Conservation (phyloP, 129 eudicot genomes). For the Flaveria robusta region DNA sequence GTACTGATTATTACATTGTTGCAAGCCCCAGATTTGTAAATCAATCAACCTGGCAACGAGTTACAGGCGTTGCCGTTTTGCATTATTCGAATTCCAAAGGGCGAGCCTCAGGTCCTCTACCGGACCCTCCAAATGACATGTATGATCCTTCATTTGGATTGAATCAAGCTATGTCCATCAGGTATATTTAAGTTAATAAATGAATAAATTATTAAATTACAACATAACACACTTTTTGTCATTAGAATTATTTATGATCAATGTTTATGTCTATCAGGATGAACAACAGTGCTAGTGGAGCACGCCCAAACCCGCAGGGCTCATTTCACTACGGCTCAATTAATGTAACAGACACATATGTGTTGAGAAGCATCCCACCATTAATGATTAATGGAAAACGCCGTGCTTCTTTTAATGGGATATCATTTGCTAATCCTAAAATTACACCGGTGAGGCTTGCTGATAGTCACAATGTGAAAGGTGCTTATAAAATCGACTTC, state of each 20-base stretch:
- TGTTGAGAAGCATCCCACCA: constrained; percentile 64
- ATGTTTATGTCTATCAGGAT: constrained; percentile 47
- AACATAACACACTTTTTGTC: neutral
- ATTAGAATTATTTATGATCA: constrained; percentile 7
- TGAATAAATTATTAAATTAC: neutral
- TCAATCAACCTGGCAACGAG: constrained; percentile 74
- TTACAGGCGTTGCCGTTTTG: constrained; percentile 85
- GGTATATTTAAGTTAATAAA: constrained; percentile 39
- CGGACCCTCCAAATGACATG: constrained; percentile 75
- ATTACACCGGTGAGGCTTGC: constrained; percentile 84
- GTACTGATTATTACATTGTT: constrained; percentile 82
- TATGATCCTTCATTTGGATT: constrained; percentile 62
- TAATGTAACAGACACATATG: constrained; percentile 63
- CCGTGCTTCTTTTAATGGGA: constrained; percentile 77
- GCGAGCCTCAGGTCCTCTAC: constrained; percentile 75
- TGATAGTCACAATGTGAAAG: constrained; percentile 64
- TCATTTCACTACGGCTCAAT: constrained; percentile 85
- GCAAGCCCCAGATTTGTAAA: constrained; percentile 92
- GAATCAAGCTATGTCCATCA: constrained; percentile 83
- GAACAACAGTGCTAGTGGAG: constrained; percentile 89
- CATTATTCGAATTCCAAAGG: constrained; percentile 82
- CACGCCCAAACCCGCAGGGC: constrained; percentile 98
- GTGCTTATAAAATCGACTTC: constrained; percentile 79
- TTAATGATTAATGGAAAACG: constrained; percentile 56
- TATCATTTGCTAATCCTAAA: constrained; percentile 73